Conservation (phyloP, 441 rosid genomes). For the Adansonia grandidieri region DNA sequence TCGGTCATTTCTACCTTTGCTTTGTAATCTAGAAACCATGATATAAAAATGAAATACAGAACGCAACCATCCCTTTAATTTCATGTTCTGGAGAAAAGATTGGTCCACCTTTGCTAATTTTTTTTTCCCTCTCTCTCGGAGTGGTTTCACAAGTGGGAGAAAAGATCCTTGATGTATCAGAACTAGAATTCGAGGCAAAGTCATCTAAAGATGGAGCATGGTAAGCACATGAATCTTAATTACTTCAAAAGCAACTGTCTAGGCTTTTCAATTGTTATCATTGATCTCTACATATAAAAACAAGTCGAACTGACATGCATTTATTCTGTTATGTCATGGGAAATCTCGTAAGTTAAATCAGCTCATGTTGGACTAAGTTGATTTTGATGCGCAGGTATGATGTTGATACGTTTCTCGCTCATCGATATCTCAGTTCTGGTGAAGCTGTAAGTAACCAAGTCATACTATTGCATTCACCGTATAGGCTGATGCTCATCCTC, state of each 20-base stretch:
- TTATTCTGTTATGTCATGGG: not conserved
- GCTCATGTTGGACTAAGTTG: slow-evolving; percentile 3
- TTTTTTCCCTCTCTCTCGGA: not conserved
- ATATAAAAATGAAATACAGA: not conserved
- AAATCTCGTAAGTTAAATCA: not conserved
- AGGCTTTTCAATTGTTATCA: not conserved
- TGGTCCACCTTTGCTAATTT: slow-evolving; percentile 10
- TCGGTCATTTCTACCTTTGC: not conserved
- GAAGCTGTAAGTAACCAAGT: slow-evolving; percentile 57
- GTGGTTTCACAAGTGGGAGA: slow-evolving; percentile 37
- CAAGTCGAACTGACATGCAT: not conserved
- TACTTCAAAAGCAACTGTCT: not conserved
- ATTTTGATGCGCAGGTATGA: slow-evolving; percentile 30
- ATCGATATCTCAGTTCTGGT: slow-evolving; percentile 52
- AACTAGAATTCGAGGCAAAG: slow-evolving; percentile 63
- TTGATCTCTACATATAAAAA: not conserved
- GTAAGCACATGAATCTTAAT: slow-evolving; percentile 36
- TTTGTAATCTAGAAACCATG: not conserved
- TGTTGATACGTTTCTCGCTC: slow-evolving; percentile 53
- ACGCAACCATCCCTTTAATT: not conserved
- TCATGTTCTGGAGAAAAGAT: not conserved
- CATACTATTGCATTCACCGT: not conserved
- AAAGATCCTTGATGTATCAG: slow-evolving; percentile 39
- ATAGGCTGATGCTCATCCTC: not conserved
- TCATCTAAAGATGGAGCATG: slow-evolving; percentile 79